Conservation (phyloP, 176 grass and related monocot genomes). For the Poa pratensis region DNA sequence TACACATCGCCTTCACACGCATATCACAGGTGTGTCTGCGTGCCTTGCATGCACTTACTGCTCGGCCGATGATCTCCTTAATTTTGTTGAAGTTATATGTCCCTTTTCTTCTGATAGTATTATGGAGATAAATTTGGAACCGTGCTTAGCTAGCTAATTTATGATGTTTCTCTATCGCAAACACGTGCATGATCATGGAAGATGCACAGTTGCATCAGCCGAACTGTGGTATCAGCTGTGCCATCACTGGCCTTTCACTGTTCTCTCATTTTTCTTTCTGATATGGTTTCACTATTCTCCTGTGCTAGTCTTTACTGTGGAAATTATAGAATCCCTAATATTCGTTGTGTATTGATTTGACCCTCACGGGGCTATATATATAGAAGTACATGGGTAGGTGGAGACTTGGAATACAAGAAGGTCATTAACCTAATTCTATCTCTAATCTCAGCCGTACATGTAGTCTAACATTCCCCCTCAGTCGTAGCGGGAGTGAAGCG, state of each 20-base stretch:
- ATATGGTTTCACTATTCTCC: neutral
- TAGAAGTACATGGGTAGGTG: no score
- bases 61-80: neutral
- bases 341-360: no score
- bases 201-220: neutral
- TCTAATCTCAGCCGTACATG: no score
- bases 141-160: neutral
- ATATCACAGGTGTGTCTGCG: neutral
- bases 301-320: no score
- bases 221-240: neutral
- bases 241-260: conserved; percentile 10
- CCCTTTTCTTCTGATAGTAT: no score
- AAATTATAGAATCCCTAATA: no score
- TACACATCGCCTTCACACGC: neutral
- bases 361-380: no score
- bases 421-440: no score
- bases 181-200: neutral
- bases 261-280: neutral
- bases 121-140: neutral
- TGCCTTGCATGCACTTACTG: conserved; percentile 27
- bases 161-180: conserved; percentile 11
- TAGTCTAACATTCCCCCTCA: no score
- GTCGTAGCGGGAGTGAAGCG: no score
- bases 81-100: neutral
- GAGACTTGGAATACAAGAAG: no score